Evolutionary conservation across 2,329 filamentous ascomycete genomes (phyloP), one percentile per base, ranked within the genome.

Genomic region (Colletotrichum sp.): DNA sequence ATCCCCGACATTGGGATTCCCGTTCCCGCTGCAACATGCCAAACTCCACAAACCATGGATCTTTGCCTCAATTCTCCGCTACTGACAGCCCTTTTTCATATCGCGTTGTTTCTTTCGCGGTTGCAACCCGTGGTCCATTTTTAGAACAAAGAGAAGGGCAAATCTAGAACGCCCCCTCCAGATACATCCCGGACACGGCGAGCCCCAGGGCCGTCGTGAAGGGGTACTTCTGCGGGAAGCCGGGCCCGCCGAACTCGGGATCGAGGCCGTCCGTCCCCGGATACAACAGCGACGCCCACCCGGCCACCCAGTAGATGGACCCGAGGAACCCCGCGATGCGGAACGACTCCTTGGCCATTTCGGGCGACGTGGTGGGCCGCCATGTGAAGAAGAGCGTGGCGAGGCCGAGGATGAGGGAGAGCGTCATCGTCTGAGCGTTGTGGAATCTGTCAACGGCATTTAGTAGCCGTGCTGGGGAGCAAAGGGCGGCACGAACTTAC

Each of bases 181-280:
- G 72, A 39, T 71, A 76, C 66, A 24, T 21, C 18, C 71, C 74
- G 43, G 74, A 28, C 16, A 75, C 21, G 30, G 71, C 74, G 18
- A 76, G 63, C 13, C 74, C 66, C 7, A 75, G 24, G 9, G 60
- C 71, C 30, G 34, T 34, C 6, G 74, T 71, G 74, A 76, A 76
- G 30, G 66, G 52, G 43, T 76, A 71, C 18, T 75, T 75, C 80
- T 87, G 86, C 16, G 86, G 86, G 76, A 86, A 87, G 7, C 81
- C 85, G 0, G 86, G 84, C 9, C 85, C 83, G 12, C 86, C 86
- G 74, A 86, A 87, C 79, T 87, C 86, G 1, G 85, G 85, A 52
- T 87, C 86, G 7, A 86, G 80, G 12, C 86, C 86, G 76, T 81
- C 83, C 6, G 85, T 82, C 18, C 82, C 83, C 9, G 86, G 86